Percentiles rank a stretch among this genome's conserved stretches.
phyloP scores from a whole-genome alignment of 2,329 filamentous ascomycete species.

The Pyrenophora teres region DNA sequence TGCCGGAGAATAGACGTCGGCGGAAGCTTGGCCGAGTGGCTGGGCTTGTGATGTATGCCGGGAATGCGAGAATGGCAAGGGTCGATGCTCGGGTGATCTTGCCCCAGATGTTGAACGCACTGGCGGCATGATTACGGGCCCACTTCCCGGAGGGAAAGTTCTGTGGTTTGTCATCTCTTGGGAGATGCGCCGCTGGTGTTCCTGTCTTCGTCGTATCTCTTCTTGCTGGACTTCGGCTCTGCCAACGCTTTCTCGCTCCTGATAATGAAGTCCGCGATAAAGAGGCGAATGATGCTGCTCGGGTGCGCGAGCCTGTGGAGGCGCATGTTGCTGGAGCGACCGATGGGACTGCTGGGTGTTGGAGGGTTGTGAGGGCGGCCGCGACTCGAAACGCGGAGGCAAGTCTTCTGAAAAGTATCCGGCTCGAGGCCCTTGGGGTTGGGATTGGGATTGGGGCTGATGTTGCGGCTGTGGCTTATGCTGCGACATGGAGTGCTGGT shows the following conservation, averaged over 20 bases:
- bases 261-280: constrained; percentile 31
- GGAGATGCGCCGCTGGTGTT: constrained; percentile 40
- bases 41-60: constrained; percentile 34
- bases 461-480: constrained; percentile 31
- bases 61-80: constrained; percentile 36
- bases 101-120: constrained; percentile 32
- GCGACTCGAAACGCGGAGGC: constrained; percentile 33
- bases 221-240: constrained; percentile 40
- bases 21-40: constrained; percentile 24
- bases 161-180: constrained; percentile 38
- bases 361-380: constrained; percentile 37
- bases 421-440: constrained; percentile 37
- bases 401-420: constrained; percentile 47
- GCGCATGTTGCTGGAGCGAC: constrained; percentile 34
- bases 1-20: constrained; percentile 29
- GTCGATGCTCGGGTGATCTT: constrained; percentile 40
- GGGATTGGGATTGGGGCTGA: constrained; percentile 33
- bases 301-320: constrained; percentile 31
- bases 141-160: constrained; percentile 26
- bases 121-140: constrained; percentile 28
- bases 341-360: constrained; percentile 26
- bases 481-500: constrained; percentile 34
- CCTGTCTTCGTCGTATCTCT: constrained; percentile 34
- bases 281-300: constrained; percentile 35
- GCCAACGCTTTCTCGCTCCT: constrained; percentile 32